Conservation (phyloP, 2,329 filamentous ascomycete species). For the Penicillium italicum region DNA sequence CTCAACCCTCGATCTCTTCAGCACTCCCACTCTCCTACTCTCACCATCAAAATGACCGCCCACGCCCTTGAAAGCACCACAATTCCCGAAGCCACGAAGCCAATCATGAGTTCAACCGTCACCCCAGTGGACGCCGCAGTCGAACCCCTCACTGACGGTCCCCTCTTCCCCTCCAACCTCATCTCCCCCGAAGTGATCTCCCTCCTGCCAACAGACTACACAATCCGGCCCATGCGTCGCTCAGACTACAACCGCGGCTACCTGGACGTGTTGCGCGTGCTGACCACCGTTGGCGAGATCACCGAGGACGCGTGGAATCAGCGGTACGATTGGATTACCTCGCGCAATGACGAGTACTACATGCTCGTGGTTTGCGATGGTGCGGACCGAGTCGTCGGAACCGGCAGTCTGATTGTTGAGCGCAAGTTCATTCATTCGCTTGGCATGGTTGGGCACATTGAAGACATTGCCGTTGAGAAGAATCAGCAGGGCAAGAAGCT, state of each 20-base stretch:
- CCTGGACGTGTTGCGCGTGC: constrained; percentile 82
- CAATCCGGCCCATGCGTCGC: constrained; percentile 72
- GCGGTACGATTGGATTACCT: constrained; percentile 77
- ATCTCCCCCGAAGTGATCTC: constrained; percentile 72
- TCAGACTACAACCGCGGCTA: constrained; percentile 79
- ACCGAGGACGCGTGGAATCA: constrained; percentile 68
- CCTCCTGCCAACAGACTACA: constrained; percentile 75
- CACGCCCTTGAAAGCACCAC: constrained; percentile 16
- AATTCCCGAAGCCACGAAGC: constrained; percentile 15
- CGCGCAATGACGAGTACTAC: constrained; percentile 75
- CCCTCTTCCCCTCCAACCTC: constrained; percentile 73
- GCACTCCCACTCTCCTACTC: background rate
- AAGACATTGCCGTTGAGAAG: constrained; percentile 92
- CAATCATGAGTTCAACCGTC: constrained; percentile 20
- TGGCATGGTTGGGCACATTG: constrained; percentile 79
- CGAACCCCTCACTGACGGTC: constrained; percentile 38
- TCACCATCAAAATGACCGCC: constrained; percentile 17
- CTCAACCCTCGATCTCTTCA: background rate
- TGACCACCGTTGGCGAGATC: constrained; percentile 91
- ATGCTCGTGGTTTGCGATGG: constrained; percentile 79
- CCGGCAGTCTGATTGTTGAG: constrained; percentile 86
- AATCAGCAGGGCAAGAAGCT: constrained; percentile 98
- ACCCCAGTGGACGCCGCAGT: constrained; percentile 24
- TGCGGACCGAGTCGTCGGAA: constrained; percentile 72
- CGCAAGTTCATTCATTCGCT: constrained; percentile 62